Percentiles rank a stretch among this genome's conserved stretches.
phyloP scores from a whole-genome alignment of 2,329 filamentous ascomycete species.

The Fusarium algeriense region DNA sequence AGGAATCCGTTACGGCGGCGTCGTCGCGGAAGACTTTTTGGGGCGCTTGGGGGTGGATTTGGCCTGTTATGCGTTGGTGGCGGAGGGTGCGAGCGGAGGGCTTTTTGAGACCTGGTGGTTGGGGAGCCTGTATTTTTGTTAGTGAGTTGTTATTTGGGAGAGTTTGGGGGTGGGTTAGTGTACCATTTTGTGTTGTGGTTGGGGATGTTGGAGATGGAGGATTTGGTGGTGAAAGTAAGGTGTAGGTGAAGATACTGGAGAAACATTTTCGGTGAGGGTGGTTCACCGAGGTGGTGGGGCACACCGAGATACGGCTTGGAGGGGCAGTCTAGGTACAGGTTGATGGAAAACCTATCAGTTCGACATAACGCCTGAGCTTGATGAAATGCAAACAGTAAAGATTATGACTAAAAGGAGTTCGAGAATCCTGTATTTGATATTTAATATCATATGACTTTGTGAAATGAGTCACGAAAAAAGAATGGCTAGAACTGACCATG shows the following conservation, averaged over 20 bases:
- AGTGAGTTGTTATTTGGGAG: background rate
- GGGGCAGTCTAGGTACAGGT: conserved; percentile 25
- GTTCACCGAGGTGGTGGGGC: conserved; percentile 44
- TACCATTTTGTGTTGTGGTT: conserved; percentile 40
- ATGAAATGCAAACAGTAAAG: background rate
- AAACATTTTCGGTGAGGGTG: conserved; percentile 46
- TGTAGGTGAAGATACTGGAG: conserved; percentile 10
- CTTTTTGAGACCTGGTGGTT: conserved; percentile 60
- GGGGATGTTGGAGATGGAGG: background rate
- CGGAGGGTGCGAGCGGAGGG: conserved; percentile 70
- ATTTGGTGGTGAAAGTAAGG: conserved; percentile 7
- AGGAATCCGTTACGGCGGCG: conserved; percentile 66
- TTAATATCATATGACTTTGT: rapidly evolving
- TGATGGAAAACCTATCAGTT: too few relatives aligned
- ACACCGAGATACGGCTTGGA: conserved; percentile 38
- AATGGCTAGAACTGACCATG: background rate
- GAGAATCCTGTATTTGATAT: rapidly evolving
- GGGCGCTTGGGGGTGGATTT: conserved; percentile 63
- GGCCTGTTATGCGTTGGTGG: conserved; percentile 62
- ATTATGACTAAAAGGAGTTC: too few relatives aligned
- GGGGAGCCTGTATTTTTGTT: conserved; percentile 40
- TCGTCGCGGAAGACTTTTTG: conserved; percentile 65
- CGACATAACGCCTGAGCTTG: too few relatives aligned
- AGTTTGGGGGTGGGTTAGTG: rapidly evolving
- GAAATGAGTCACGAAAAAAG: rapidly evolving